phyloP scores from a whole-genome alignment of 176 grass and related monocot species.

The Stipa capillata region DNA sequence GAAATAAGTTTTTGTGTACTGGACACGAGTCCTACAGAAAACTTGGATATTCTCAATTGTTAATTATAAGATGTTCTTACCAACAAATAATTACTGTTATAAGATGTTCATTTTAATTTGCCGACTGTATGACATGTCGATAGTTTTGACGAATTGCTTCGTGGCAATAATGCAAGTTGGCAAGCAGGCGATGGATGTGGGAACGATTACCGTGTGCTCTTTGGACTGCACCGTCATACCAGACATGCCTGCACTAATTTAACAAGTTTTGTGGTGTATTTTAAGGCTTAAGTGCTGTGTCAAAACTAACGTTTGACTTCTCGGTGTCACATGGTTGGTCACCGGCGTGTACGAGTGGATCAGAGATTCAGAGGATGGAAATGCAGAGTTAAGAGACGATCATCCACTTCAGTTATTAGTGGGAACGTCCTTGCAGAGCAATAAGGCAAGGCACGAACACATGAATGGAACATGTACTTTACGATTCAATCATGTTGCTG shows the following conservation, averaged over 20 bases:
- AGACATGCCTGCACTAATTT: background rate
- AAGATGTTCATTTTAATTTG: too few relatives aligned
- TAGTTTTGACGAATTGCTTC: background rate
- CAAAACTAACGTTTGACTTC: constrained; percentile 5
- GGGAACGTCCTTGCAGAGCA: background rate
- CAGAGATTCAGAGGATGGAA: background rate
- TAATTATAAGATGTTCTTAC: too few relatives aligned
- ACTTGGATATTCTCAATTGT: too few relatives aligned
- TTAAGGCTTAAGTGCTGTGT: background rate
- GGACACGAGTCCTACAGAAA: too few relatives aligned
- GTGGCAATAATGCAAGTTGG: background rate
- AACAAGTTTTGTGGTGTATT: background rate
- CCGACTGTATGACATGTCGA: background rate
- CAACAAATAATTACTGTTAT: too few relatives aligned
- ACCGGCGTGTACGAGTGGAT: background rate
- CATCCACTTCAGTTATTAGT: constrained; percentile 18
- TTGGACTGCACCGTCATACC: background rate
- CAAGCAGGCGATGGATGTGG: background rate
- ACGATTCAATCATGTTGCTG: background rate
- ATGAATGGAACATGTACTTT: background rate
- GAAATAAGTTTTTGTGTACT: too few relatives aligned
- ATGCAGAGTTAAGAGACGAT: background rate
- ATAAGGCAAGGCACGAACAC: background rate
- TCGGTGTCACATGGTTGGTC: constrained; percentile 8
- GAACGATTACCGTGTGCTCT: background rate